Conservation (phyloP, 1,139 yeast genomes). For the Pichia sp. region DNA sequence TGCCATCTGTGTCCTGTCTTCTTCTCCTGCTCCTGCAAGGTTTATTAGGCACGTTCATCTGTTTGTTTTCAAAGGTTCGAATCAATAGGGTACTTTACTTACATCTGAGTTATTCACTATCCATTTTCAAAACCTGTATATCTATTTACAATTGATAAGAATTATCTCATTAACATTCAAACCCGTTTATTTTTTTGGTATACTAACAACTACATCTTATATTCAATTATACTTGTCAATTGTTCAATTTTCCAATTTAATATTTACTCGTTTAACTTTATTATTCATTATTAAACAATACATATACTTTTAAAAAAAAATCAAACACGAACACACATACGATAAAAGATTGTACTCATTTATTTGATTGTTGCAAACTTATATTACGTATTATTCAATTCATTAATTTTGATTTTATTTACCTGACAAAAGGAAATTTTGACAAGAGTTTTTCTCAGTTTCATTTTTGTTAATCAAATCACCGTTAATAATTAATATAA, state of each 20-base stretch:
- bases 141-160: background rate
- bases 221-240: background rate
- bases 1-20: constrained; percentile 15
- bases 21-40: constrained; percentile 4
- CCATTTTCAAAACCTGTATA: background rate
- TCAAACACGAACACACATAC: background rate
- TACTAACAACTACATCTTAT: background rate
- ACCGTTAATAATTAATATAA: too few relatives aligned
- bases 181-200: background rate
- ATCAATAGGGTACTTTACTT: background rate
- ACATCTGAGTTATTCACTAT: background rate
- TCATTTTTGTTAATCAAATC: too few relatives aligned
- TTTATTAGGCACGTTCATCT: constrained; percentile 8
- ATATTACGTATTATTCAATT: constrained; percentile 1
- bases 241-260: background rate
- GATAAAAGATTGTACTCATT: constrained; percentile 26
- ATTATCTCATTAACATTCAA: background rate
- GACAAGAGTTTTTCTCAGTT: too few relatives aligned
- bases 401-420: background rate
- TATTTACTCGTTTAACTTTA: too few relatives aligned
- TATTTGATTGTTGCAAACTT: constrained; percentile 25
- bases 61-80: constrained; percentile 4
- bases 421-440: too few relatives aligned
- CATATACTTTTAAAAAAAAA: too few relatives aligned
- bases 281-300: too few relatives aligned